phyloP scores from a whole-genome alignment of 176 grass and related monocot genomes.

The Melocanna baccifera region DNA sequence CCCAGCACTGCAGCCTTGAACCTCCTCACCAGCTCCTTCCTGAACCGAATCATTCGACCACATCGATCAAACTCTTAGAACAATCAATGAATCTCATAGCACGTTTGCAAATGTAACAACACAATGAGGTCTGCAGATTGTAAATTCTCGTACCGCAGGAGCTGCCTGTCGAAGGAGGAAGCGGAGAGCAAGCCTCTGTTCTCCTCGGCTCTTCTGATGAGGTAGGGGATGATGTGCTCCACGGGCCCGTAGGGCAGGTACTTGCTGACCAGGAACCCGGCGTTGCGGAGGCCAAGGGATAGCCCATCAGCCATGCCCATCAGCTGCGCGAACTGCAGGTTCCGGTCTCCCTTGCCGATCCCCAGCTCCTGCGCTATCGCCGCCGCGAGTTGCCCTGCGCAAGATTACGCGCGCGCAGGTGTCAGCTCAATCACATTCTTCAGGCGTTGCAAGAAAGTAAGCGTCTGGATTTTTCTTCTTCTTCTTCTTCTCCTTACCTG shows the following conservation, averaged over 20 bases:
- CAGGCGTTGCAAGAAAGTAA: neutral
- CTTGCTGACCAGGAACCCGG: slow-evolving; percentile 85
- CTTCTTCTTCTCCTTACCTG: slow-evolving; percentile 12
- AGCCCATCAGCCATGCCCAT: slow-evolving; percentile 98
- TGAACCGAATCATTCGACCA: slow-evolving; percentile 5
- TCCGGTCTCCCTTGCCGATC: slow-evolving; percentile 49
- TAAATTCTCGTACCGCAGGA: slow-evolving; percentile 50
- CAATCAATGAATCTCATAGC: neutral
- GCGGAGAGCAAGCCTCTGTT: slow-evolving; percentile 86
- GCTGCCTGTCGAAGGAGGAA: slow-evolving; percentile 58
- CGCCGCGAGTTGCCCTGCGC: slow-evolving; percentile 54
- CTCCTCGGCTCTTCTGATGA: slow-evolving; percentile 88
- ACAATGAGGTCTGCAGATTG: neutral
- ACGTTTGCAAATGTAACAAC: neutral
- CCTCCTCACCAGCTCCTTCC: slow-evolving; percentile 80
- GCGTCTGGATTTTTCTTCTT: neutral
- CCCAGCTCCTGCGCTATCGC: slow-evolving; percentile 65
- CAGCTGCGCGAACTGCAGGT: slow-evolving; percentile 89
- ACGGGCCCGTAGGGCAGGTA: slow-evolving; percentile 95
- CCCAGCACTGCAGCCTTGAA: slow-evolving; percentile 42
- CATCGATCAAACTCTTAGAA: neutral
- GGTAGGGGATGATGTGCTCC: slow-evolving; percentile 88
- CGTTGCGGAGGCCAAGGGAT: slow-evolving; percentile 70
- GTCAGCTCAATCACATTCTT: neutral
- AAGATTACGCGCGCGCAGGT: no score